phyloP scores from a whole-genome alignment of 2,329 filamentous ascomycete species.

The Orbilia brochopaga region DNA sequence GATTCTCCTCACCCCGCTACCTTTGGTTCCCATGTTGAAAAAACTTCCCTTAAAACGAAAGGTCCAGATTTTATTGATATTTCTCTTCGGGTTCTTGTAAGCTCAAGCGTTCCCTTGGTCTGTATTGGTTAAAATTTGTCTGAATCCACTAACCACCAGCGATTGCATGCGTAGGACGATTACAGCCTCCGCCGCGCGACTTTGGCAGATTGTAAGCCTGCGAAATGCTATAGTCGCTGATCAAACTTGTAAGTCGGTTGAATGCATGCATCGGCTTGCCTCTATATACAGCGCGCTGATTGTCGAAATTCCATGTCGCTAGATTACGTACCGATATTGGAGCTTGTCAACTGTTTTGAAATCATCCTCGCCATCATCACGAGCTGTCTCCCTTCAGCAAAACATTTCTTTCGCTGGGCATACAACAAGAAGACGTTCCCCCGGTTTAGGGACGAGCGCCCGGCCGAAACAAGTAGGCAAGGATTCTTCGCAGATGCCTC shows the following conservation, averaged over 20 bases:
- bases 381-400: slow-evolving; percentile 42
- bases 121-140: background rate
- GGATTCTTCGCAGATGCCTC: slow-evolving; percentile 19
- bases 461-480: slow-evolving; percentile 34
- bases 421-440: slow-evolving; percentile 36
- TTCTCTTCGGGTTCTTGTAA: slow-evolving; percentile 44
- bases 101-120: background rate
- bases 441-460: slow-evolving; percentile 11
- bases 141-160: slow-evolving; percentile 4
- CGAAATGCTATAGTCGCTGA: slow-evolving; percentile 37
- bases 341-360: slow-evolving; percentile 46
- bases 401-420: slow-evolving; percentile 45
- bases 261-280: too few species aligned
- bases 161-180: slow-evolving; percentile 27
- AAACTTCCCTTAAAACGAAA: slow-evolving; percentile 25
- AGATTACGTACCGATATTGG: slow-evolving; percentile 43
- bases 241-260: slow-evolving; percentile 33
- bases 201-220: slow-evolving; percentile 33
- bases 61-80: slow-evolving; percentile 37
- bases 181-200: slow-evolving; percentile 35
- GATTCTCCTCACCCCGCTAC: slow-evolving; percentile 44
- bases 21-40: slow-evolving; percentile 34
- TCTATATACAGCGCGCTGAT: too few species aligned
- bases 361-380: slow-evolving; percentile 37
- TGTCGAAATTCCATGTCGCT: too few species aligned